Base-by-base conservation (phyloP, 2,329 filamentous ascomycete genomes). In the Camptophora hylomeconis region DNA sequence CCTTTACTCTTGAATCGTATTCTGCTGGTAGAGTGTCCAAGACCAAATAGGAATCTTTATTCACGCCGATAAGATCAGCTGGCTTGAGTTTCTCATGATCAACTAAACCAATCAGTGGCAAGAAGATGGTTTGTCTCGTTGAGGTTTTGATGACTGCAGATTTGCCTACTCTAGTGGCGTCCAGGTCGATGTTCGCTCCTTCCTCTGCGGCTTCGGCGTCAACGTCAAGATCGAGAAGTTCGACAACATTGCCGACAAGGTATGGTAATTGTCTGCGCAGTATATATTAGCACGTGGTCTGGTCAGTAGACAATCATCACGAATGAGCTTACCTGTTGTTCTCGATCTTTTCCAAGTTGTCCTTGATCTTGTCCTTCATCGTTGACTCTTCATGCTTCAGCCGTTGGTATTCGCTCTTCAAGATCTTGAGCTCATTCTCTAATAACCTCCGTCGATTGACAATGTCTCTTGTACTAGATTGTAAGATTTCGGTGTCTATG, bases 81-180 rank as follows among this genome's bases (percentile, higher is more conserved):
- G 89, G 89, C 65, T 93, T 94, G 34, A 98, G 70, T 51, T 82
- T 81, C 50, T 94, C 79, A 37, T 92, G 86, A 52, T 98, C 89
- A 20, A 98, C 92, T 6, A 98, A 73, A 40, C 89, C 89, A 49
- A 98, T 98, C 38, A 98, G 72, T 17, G 92, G 89, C 26, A 98
- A 68, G 64, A 98, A 98, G 58, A 98, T 98, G 31, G 89, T 98
- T 60, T 98, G 92, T 46, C 89, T 73, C 14, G 89, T 98, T 5
- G 87, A 95, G 6, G 89, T 98, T 67, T 98, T 98, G 70, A 98
- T 98, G 48, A 98, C 89, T 10, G 92, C 89, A 1, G 87, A 95
- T 60, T 95, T 98, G 59, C 89, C 89, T 7, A 95, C 86, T 31
- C 89, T 75, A 20, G 84, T 94, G 42, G 89, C 89, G 59, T 98